phyloP scores from a whole-genome alignment of 1,284 basidiomycete genomes.

The Cryptococcus sp. region DNA sequence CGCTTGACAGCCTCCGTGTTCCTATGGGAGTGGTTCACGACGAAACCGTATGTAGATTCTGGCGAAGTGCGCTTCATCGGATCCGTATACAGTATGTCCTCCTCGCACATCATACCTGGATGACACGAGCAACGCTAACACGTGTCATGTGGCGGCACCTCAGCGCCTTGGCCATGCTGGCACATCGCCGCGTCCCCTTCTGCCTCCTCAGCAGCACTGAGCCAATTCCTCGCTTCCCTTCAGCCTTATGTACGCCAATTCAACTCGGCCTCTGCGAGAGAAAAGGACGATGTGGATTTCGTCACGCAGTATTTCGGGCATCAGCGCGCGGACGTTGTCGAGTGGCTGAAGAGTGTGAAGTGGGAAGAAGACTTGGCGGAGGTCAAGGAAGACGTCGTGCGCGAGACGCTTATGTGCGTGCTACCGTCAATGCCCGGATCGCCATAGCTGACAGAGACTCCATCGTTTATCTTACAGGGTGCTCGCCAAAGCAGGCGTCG shows the following conservation, averaged over 20 bases:
- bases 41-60: constrained; percentile 84
- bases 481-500: constrained; percentile 73
- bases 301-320: constrained; percentile 79
- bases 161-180: constrained; percentile 98
- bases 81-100: constrained; percentile 48
- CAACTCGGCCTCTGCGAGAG: constrained; percentile 65
- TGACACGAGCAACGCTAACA: background rate
- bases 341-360: constrained; percentile 77
- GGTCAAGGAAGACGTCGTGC: constrained; percentile 66
- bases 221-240: constrained; percentile 65
- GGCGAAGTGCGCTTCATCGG: constrained; percentile 74
- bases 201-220: constrained; percentile 59
- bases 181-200: constrained; percentile 77
- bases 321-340: constrained; percentile 62
- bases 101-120: background rate
- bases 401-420: constrained; percentile 68
- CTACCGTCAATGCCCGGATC: background rate
- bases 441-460: background rate
- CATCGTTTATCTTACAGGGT: constrained; percentile 56
- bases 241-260: constrained; percentile 69
- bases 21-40: constrained; percentile 96
- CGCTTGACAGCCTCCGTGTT: constrained; percentile 39
- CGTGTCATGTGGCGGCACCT: too few relatives aligned
- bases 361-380: constrained; percentile 69
- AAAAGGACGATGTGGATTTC: constrained; percentile 66